phyloP scores from a whole-genome alignment of 768 basidiomycete genomes.

The Suillus clintonianus region DNA sequence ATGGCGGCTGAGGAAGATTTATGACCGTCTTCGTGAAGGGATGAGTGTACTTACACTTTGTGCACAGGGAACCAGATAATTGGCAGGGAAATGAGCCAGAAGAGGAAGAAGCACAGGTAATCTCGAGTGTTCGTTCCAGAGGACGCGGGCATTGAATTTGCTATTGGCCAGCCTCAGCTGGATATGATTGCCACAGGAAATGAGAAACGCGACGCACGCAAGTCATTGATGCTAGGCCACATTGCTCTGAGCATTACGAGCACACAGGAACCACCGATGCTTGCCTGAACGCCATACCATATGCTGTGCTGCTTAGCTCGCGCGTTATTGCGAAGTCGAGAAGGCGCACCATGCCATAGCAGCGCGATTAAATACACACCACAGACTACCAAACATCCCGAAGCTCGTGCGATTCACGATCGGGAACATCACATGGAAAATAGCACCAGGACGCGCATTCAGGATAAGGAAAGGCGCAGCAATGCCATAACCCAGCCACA shows the following conservation, averaged over 20 bases:
- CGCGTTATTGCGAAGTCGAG: conserved; percentile 14
- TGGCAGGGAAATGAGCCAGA: conserved; percentile 80
- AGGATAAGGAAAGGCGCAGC: conserved; percentile 72
- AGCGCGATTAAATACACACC: conserved; percentile 78
- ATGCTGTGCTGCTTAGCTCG: conserved; percentile 42
- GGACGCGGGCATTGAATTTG: conserved; percentile 70
- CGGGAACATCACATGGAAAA: conserved; percentile 78
- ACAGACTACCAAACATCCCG: conserved; percentile 75
- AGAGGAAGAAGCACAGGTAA: conserved; percentile 83
- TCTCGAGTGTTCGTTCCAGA: conserved; percentile 76
- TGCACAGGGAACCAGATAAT: conserved; percentile 85
- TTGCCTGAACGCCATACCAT: conserved; percentile 80
- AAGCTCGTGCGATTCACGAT: conserved; percentile 76
- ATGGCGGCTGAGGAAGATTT: conserved; percentile 52
- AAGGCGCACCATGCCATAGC: conserved; percentile 66
- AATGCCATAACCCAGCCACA: conserved; percentile 62
- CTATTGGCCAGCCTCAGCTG: conserved; percentile 30
- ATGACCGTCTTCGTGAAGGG: conserved; percentile 6
- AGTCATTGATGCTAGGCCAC: conserved; percentile 71
- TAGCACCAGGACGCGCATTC: conserved; percentile 77
- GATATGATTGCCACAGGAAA: background rate
- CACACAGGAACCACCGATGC: conserved; percentile 81
- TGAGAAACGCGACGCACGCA: conserved; percentile 45
- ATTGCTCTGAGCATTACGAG: conserved; percentile 74
- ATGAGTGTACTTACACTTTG: conserved; percentile 56